Base-by-base conservation (phyloP, 2,329 filamentous ascomycete genomes). In the Didymellaceae sp. region DNA sequence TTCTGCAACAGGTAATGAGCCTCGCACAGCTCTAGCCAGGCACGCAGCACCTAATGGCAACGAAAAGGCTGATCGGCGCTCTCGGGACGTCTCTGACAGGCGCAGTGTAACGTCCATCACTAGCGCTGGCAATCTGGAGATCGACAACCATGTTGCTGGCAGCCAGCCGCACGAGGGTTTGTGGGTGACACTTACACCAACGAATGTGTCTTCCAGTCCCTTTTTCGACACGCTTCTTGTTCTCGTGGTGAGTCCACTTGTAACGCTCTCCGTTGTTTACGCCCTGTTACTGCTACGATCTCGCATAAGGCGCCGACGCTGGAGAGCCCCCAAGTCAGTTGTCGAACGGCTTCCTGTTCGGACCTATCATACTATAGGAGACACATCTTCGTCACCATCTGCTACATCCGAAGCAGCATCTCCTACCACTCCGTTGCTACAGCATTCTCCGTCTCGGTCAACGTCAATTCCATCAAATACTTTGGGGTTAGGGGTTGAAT, bases 201-300 rank as follows among this genome's bases (percentile, higher is more conserved):
- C 91, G 0, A 93, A 86, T 73, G 85, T 87, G 76, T 93, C 91
- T 57, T 88, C 89, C 5, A 95, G 88, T 62, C 92, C 94, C 0
- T 96, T 99, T 77, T 92, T 97, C 62, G 94, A 99, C 70, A 97
- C 93, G 0, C 82, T 99, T 2, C 80, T 97, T n/a, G 91, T 99
- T 7, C 80, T 99, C n/a, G 91, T 99, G 24, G 86, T 97, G 45
- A 97, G 92, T 66, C 94, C 94, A 6, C 76, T 99, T 11, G 87
- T 97, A 43, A 97, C 94, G 1, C 76, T 99, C 64, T 95, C 91
- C 3, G 87, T 97, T 5, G 93, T 99, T 2, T 97, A 97, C 68
- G 88, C 90, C 10, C 81, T 97, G 9, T 81, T 97, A 5, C 83
- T 97, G 31, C 79, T 97, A 28, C 87, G 94, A 45, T 92, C 92